Base-by-base conservation (phyloP, 2,329 filamentous ascomycete species). In the Shiraia sp. region DNA sequence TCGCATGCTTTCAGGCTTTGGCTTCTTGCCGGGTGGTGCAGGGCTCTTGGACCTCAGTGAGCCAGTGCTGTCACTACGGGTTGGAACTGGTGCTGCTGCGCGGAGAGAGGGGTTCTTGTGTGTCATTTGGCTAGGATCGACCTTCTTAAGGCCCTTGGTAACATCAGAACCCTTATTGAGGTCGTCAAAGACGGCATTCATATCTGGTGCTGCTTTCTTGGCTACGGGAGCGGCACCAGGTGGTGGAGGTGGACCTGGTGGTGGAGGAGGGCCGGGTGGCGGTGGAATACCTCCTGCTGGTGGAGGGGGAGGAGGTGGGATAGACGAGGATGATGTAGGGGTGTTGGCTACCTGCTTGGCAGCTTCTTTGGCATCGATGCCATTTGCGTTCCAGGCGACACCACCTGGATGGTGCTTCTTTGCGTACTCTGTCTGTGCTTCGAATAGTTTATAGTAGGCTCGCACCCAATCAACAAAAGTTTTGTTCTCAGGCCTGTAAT, bases 21-120 rank as follows among this genome's bases (percentile, higher is more conserved):
- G 73, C 62, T 76, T 77, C 48, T 90, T 92, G 55, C 66, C 65
- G 6, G 85, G 87, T 1, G 93, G 93, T 13, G 88, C 87, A 2
- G 90, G 91, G 51, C 88, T 95, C 79, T 93, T 95, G 42, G 81
- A 83, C 34, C 88, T 80, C 26, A 74, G 64, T 6, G 61, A 66
- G 23, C 63, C 55, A 28, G 76, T 75, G 45, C 77, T 78, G 15
- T 76, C 73, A 39, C 77, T 78, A 42, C 79, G 73, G 42, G 77
- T 77, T 1, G 87, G 78, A 3, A 92, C 88, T 2, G 82, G 79
- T 10, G 88, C 87, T 47, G 77, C 77, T 16, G 88, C 81, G 49
- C 93, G 85, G 43, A 99, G 77, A 8, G 85, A 82, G 10, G 93
- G 93, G 72, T 99, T 99, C 77, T 97, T 97, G 74, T 99, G 93